Conservation (phyloP, 306 rosid genomes). For the Vigna trinervia region DNA sequence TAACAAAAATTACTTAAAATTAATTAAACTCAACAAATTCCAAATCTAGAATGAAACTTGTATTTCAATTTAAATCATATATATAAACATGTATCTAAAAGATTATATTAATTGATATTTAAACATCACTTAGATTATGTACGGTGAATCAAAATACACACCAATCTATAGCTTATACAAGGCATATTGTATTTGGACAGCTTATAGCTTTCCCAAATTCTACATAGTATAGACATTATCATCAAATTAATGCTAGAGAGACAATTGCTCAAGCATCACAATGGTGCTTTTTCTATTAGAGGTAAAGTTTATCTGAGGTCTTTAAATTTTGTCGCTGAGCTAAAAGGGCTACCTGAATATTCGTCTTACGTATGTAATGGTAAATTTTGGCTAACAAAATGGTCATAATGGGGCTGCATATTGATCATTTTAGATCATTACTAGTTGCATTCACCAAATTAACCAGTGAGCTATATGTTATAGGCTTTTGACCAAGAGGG, state of each 20-base stretch:
- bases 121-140: too few relatives aligned
- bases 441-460: constrained; percentile 14
- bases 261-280: background rate
- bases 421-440: constrained; percentile 25
- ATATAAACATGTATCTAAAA: too few relatives aligned
- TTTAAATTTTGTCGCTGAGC: constrained; percentile 15
- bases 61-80: too few relatives aligned
- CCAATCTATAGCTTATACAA: background rate
- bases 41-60: too few relatives aligned
- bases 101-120: too few relatives aligned
- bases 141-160: background rate
- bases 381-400: constrained; percentile 26
- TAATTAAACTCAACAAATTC: too few relatives aligned
- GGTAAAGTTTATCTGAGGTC: constrained; percentile 13
- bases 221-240: background rate
- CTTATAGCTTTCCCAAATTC: background rate
- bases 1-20: too few relatives aligned
- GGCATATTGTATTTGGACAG: background rate
- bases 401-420: background rate
- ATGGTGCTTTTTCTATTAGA: constrained; percentile 5
- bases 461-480: constrained; percentile 5
- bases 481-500: constrained; percentile 30
- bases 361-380: constrained; percentile 31
- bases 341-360: background rate
- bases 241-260: background rate